Base-by-base conservation (phyloP, 495 filamentous ascomycete genomes). In the Tuber indicum region DNA sequence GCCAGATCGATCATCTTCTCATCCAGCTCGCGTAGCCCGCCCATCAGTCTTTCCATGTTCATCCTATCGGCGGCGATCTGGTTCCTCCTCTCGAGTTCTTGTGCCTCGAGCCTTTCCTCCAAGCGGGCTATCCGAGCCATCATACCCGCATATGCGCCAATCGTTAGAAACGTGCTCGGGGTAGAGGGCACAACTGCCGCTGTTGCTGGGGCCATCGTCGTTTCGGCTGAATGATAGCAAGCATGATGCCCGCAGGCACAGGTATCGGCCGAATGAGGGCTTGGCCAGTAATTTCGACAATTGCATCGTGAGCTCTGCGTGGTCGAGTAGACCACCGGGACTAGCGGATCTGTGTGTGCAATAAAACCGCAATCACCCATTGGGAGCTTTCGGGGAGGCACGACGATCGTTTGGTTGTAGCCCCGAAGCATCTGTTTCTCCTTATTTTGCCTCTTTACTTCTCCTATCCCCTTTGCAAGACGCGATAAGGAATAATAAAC, bases 231-330 rank as follows among this genome's bases (percentile, higher is more conserved):
- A 49, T 80, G 78, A 52, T 80, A 80, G 3, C 78, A 80, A 45
- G 78, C 78, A 52, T 80, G 78, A 21, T 80, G 78, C 10, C 78
- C 78, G 16, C 78, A 80, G 39, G 78, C 78, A 41, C 78, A 80
- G 32, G 79, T 77, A n/a, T 80, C 78, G 2, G 62, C 74, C 46
- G 71, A 79, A 74, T 80, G 77, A 71, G 73, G 78, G 39, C 73
- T 80, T 36, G 78, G 78, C 78, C 78, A 80, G 74, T 76, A 80
- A 71, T 73, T 80, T 42, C 78, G 78, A 66, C 78, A 80, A 43
- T 80, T 77, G 44, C 78, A 80, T 41, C 78, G 74, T 32, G 79
- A 71, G 32, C 73, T 75, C 66, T 79, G 77, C 14, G 77, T 19
- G 6, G 47, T 32, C 47, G 75, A 71, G 70, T 79, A 76, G 70